A percentile compares a stretch with the other conserved stretches of the same genome.
Evolutionary conservation across 495 filamentous ascomycete genomes (phyloP).

Genomic region (Letharia columbiana): DNA sequence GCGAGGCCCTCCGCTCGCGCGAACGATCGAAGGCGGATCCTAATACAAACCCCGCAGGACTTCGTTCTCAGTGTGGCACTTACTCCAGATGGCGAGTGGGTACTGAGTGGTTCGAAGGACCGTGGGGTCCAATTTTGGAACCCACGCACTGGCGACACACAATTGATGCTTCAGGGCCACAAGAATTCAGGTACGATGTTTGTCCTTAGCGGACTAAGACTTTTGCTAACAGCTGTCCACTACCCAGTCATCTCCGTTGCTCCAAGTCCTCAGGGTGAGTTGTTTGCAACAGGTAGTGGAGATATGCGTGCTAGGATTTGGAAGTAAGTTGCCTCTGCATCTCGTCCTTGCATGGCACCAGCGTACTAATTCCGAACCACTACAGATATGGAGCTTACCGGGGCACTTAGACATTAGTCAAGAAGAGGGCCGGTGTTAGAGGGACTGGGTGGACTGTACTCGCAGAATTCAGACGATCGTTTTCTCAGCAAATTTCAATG

Average conservation of each 20-base stretch:
- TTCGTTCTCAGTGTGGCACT: conserved; percentile 85
- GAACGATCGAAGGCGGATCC: conserved; percentile 3
- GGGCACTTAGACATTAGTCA: conserved; percentile 4
- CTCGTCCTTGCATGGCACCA: neutral
- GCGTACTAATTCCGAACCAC: neutral
- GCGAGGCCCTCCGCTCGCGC: conserved; percentile 26
- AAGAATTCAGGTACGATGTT: conserved; percentile 64
- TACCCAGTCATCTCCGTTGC: conserved; percentile 73
- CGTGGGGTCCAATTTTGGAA: conserved; percentile 92
- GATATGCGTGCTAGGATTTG: conserved; percentile 90
- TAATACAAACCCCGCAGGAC: conserved; percentile 45
- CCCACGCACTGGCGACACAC: conserved; percentile 73
- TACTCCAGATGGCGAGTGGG: conserved; percentile 81
- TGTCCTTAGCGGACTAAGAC: neutral
- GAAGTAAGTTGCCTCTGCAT: conserved; percentile 48
- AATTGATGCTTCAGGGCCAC: conserved; percentile 89
- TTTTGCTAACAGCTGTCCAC: conserved; percentile 4
- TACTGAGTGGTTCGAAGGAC: conserved; percentile 86
- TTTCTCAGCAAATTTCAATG: conserved; percentile 23
- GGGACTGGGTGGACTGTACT: neutral
- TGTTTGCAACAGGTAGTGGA: conserved; percentile 82
- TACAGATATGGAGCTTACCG: conserved; percentile 13
- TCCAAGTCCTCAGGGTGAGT: conserved; percentile 67
- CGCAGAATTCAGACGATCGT: neutral
- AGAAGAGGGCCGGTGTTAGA: neutral